Evolutionary conservation across 805 yeast genomes (phyloP).

Genomic region (Candida sanyiensis): DNA sequence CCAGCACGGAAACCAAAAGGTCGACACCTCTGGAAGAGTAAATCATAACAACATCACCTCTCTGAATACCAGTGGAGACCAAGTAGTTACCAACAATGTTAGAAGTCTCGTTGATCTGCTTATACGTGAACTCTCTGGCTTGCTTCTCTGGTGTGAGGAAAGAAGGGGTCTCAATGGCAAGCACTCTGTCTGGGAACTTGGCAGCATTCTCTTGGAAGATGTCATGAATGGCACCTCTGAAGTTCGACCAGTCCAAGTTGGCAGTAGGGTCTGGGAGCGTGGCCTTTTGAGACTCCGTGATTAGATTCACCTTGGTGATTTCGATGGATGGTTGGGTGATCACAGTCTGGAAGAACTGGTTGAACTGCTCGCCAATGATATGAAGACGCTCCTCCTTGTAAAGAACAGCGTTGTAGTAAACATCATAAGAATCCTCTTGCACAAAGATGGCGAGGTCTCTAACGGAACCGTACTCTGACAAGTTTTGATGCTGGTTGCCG

Average conservation of each 20-base stretch:
- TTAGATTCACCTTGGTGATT: constrained; percentile 58
- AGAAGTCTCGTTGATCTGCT: constrained; percentile 87
- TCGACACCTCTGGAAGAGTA: constrained; percentile 98
- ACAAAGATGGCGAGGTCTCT: constrained; percentile 59
- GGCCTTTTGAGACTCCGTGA: constrained; percentile 57
- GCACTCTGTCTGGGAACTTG: constrained; percentile 75
- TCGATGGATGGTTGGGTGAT: constrained; percentile 31
- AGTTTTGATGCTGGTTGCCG: constrained; percentile 24
- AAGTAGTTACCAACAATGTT: constrained; percentile 89
- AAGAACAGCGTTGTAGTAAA: constrained; percentile 70
- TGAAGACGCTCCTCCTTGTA: constrained; percentile 65
- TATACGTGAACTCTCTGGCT: constrained; percentile 74
- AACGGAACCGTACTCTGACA: constrained; percentile 41
- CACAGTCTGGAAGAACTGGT: constrained; percentile 41
- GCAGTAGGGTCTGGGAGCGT: constrained; percentile 82
- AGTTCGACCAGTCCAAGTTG: constrained; percentile 85
- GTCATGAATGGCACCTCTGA: constrained; percentile 94
- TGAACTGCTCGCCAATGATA: constrained; percentile 68
- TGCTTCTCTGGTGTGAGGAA: constrained; percentile 43
- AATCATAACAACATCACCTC: constrained; percentile 96
- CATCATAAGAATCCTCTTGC: constrained; percentile 31
- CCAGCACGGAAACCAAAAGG: constrained; percentile 93
- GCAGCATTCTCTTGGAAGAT: constrained; percentile 86
- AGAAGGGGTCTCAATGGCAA: constrained; percentile 89
- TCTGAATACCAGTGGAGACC: constrained; percentile 68